Evolutionary conservation across 2,329 filamentous ascomycete species (phyloP).

Genomic region (Fusarium temperatum): DNA sequence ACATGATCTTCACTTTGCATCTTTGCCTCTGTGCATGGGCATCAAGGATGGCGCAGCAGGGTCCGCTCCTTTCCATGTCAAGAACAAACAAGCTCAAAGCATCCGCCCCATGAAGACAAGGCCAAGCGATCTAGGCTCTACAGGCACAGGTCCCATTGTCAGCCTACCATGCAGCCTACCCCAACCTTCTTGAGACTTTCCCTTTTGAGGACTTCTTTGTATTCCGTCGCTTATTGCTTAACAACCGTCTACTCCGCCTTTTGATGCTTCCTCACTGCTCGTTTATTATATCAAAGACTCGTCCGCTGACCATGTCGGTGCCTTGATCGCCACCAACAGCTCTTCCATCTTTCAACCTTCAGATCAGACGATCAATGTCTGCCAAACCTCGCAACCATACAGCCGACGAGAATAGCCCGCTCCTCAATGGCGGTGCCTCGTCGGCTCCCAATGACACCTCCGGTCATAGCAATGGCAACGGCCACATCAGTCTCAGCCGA

Average conservation of each 20-base stretch:
- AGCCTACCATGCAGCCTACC: conserved; percentile 26
- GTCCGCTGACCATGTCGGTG: conserved; percentile 45
- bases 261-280: background rate
- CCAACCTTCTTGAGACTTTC: conserved; percentile 7
- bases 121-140: conserved; percentile 26
- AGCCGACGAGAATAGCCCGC: conserved; percentile 53
- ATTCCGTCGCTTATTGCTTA: conserved; percentile 3
- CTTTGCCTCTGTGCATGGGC: background rate
- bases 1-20: background rate
- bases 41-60: conserved; percentile 28
- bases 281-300: background rate
- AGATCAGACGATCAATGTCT: conserved; percentile 47
- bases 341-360: conserved; percentile 37
- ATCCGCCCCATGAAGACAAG: conserved; percentile 1
- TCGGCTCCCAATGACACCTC: conserved; percentile 29
- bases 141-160: conserved; percentile 18
- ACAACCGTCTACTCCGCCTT: conserved; percentile 9
- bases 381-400: conserved; percentile 37
- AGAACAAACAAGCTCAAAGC: conserved; percentile 25
- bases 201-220: conserved; percentile 11
- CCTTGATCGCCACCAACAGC: conserved; percentile 39
- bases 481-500: conserved; percentile 35
- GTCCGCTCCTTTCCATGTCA: conserved; percentile 2
- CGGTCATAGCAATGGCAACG: conserved; percentile 31
- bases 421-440: conserved; percentile 51